phyloP scores from a whole-genome alignment of 306 rosid genomes.

The Alnus glutinosa region DNA sequence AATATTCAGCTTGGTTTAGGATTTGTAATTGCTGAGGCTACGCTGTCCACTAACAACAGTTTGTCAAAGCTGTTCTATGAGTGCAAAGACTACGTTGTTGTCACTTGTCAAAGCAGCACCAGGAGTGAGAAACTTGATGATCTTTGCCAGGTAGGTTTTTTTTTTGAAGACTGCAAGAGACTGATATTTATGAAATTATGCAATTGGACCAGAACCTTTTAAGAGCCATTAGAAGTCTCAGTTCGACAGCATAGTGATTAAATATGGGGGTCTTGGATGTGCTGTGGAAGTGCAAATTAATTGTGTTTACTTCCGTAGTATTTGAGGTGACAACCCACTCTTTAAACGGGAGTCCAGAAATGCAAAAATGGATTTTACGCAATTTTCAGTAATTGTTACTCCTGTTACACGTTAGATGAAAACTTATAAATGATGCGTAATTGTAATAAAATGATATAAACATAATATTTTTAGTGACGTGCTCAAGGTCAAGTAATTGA shows the following conservation, averaged over 20 bases:
- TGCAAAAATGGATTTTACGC: neutral
- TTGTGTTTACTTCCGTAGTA: slow-evolving; percentile 1
- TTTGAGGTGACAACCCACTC: neutral
- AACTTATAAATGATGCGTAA: no score
- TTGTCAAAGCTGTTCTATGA: slow-evolving; percentile 80
- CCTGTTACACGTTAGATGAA: neutral
- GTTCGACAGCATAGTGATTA: slow-evolving; percentile 13
- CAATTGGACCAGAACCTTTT: neutral
- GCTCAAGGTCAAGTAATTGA: neutral
- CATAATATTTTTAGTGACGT: neutral
- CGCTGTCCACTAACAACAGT: slow-evolving; percentile 51
- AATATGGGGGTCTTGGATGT: neutral
- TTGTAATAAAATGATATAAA: neutral
- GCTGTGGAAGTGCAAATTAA: slow-evolving; percentile 9
- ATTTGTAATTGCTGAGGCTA: slow-evolving; percentile 67
- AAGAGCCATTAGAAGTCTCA: slow-evolving; percentile 2
- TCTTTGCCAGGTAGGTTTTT: slow-evolving; percentile 72
- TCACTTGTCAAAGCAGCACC: slow-evolving; percentile 55
- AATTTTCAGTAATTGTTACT: neutral
- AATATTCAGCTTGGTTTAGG: slow-evolving; percentile 86
- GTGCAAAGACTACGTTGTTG: slow-evolving; percentile 78
- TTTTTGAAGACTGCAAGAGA: slow-evolving; percentile 9
- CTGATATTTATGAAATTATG: slow-evolving; percentile 15
- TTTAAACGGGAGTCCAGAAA: neutral
- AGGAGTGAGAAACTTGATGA: slow-evolving; percentile 74